Percentiles rank a stretch among this genome's conserved stretches.
phyloP scores from a whole-genome alignment of 805 yeast genomes.

The Zygotorulaspora sp. region DNA sequence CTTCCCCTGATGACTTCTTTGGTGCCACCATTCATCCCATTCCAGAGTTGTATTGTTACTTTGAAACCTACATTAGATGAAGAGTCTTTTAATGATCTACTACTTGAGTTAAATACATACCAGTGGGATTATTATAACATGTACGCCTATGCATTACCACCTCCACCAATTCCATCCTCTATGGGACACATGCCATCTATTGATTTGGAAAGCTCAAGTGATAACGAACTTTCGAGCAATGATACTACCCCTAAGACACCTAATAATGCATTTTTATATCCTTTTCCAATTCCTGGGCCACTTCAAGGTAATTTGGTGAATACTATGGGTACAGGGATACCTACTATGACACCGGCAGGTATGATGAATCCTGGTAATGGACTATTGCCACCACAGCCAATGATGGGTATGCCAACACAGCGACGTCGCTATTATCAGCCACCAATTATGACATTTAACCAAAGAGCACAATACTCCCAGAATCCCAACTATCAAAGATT shows the following conservation, averaged over 20 bases:
- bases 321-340: too few relatives aligned
- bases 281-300: slow-evolving; percentile 3
- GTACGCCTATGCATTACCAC: slow-evolving; percentile 28
- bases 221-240: slow-evolving; percentile 1
- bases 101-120: slow-evolving; percentile 28
- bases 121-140: slow-evolving; percentile 33
- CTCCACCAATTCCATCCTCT: slow-evolving; percentile 5
- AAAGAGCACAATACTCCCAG: not conserved
- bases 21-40: slow-evolving; percentile 32
- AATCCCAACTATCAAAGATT: not conserved
- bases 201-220: not conserved
- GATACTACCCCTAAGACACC: slow-evolving; percentile 1
- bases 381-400: slow-evolving; percentile 6
- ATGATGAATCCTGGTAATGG: slow-evolving; percentile 5
- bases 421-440: slow-evolving; percentile 13
- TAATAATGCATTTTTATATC: slow-evolving; percentile 3
- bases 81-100: slow-evolving; percentile 24
- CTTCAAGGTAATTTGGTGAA: not conserved
- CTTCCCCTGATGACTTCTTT: slow-evolving; percentile 32
- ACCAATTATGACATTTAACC: slow-evolving; percentile 1
- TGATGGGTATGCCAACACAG: slow-evolving; percentile 11
- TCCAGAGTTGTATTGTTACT: slow-evolving; percentile 32
- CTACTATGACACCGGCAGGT: not conserved
- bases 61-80: slow-evolving; percentile 19
- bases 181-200: not conserved